phyloP scores from a whole-genome alignment of 2,329 filamentous ascomycete species.

The Plenodomus lindquistii region DNA sequence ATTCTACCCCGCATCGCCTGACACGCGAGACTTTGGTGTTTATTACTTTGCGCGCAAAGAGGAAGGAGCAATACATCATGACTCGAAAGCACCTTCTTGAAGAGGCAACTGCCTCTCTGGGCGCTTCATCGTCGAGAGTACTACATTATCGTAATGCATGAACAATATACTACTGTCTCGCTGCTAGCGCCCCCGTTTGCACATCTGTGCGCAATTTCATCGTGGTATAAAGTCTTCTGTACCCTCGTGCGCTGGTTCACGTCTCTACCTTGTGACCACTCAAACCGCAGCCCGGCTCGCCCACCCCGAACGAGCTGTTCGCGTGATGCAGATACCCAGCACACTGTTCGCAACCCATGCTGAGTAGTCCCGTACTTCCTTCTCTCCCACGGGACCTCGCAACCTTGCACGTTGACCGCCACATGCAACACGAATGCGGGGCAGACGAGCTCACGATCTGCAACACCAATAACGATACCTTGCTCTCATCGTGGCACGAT shows the following conservation, averaged over 20 bases:
- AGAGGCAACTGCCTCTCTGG: conserved; percentile 16
- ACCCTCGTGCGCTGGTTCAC: conserved; percentile 7
- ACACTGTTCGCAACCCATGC: neutral
- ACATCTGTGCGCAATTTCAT: neutral
- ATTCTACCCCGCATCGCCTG: neutral
- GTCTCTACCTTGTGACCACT: conserved; percentile 10
- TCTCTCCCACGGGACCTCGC: conserved; percentile 2
- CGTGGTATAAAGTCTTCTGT: conserved; percentile 3
- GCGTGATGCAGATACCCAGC: neutral
- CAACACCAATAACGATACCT: neutral
- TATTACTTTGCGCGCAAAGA: neutral
- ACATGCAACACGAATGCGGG: neutral
- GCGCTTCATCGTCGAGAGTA: neutral
- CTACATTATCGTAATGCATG: neutral
- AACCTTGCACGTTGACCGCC: neutral
- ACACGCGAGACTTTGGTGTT: neutral
- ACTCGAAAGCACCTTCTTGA: conserved; percentile 22
- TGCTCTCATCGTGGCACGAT: neutral
- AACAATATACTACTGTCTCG: neutral
- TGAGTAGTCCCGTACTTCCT: conserved; percentile 8
- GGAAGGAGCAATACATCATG: neutral
- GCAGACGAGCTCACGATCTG: neutral
- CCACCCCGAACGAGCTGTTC: neutral
- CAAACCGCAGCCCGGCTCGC: neutral
- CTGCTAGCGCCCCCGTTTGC: neutral